phyloP scores from a whole-genome alignment of 202 grass and related monocot species.

The Tripidium arundinaceum region DNA sequence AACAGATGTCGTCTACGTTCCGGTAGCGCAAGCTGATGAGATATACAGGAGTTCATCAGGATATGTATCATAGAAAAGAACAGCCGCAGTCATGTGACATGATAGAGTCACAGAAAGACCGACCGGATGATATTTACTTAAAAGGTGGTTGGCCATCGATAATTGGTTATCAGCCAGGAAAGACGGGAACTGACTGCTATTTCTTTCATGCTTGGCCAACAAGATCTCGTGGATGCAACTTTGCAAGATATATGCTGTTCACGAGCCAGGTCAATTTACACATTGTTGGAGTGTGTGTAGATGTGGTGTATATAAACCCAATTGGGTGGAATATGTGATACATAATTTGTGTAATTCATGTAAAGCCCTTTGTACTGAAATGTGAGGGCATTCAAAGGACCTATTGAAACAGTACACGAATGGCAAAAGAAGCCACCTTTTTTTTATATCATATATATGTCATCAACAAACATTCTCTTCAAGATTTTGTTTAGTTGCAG shows the following conservation, averaged over 20 bases:
- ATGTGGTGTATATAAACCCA: too few relatives aligned
- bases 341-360: too few relatives aligned
- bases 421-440: too few relatives aligned
- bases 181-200: background rate
- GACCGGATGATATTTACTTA: background rate
- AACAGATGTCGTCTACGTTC: constrained; percentile 51
- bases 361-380: too few relatives aligned
- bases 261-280: too few relatives aligned
- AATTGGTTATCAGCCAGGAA: background rate
- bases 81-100: background rate
- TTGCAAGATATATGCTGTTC: too few relatives aligned
- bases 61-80: constrained; percentile 30
- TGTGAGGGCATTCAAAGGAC: too few relatives aligned
- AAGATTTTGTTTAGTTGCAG: background rate
- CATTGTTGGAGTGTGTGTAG: too few relatives aligned
- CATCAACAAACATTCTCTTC: background rate
- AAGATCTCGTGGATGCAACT: too few relatives aligned
- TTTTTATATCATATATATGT: too few relatives aligned
- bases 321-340: too few relatives aligned
- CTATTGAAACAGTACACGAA: too few relatives aligned
- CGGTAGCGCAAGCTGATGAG: constrained; percentile 48
- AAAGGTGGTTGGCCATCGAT: background rate
- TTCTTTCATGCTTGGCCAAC: background rate
- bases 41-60: constrained; percentile 49
- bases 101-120: background rate